Conservation (phyloP, 2,329 filamentous ascomycete genomes). For the Knufia petricola region DNA sequence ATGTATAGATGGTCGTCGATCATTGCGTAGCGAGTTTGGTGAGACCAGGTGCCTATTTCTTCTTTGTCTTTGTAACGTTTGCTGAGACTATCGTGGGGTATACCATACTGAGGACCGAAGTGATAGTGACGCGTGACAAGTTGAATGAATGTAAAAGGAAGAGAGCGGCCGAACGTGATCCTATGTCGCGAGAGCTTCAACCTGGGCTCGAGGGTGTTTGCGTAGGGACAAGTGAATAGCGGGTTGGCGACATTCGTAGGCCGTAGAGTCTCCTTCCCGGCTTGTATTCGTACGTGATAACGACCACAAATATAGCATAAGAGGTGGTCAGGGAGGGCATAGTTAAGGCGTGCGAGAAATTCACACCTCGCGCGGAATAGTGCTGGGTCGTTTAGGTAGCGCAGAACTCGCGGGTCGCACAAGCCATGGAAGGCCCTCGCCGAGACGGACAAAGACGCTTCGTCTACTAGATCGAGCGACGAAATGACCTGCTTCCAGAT, state of each 20-base stretch:
- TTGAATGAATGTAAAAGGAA: conserved; percentile 51
- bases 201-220: conserved; percentile 34
- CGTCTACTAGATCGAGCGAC: conserved; percentile 37
- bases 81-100: conserved; percentile 37
- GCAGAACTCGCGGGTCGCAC: conserved; percentile 34
- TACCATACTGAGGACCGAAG: conserved; percentile 41
- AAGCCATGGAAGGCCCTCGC: conserved; percentile 38
- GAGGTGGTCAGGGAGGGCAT: conserved; percentile 44
- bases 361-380: conserved; percentile 39
- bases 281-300: conserved; percentile 46
- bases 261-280: conserved; percentile 45
- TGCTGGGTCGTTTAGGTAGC: conserved; percentile 31
- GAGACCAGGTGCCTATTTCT: conserved; percentile 38
- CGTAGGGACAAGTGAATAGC: conserved; percentile 47
- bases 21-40: conserved; percentile 46
- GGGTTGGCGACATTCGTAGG: conserved; percentile 47
- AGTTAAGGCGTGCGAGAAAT: conserved; percentile 45
- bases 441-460: conserved; percentile 41
- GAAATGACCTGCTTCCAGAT: conserved; percentile 39
- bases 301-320: conserved; percentile 49
- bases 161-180: conserved; percentile 44
- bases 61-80: conserved; percentile 45
- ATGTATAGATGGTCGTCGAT: conserved; percentile 47
- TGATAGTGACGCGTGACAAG: conserved; percentile 42
- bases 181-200: conserved; percentile 42